These are phyloP conservation scores for Drechmeria coniospora DNA, from an alignment of 2,329 filamentous ascomycete genomes.

Conservation along the genomic window DNA sequence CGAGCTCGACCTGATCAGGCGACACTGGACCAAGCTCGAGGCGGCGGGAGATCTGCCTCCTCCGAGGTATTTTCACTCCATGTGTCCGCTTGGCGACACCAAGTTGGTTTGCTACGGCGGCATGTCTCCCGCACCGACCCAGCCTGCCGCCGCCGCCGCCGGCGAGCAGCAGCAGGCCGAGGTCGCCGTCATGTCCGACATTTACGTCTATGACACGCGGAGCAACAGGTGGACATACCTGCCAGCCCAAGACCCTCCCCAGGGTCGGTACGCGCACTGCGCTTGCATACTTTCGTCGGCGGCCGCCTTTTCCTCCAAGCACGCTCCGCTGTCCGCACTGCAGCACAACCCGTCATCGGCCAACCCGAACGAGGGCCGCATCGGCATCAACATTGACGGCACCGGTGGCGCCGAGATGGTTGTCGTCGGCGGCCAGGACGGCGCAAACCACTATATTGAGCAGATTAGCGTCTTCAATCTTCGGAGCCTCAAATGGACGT, in stretches of 20 bases:
- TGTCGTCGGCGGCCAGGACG: constrained; percentile 90
- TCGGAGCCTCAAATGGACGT: constrained; percentile 87
- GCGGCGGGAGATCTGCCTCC: constrained; percentile 73
- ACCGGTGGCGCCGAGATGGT: constrained; percentile 92
- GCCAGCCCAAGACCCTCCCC: constrained; percentile 63
- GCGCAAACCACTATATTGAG: constrained; percentile 96
- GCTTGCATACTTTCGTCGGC: constrained; percentile 83
- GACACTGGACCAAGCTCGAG: constrained; percentile 88
- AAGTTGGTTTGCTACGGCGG: constrained; percentile 97
- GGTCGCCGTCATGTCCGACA: constrained; percentile 94
- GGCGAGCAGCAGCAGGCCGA: constrained; percentile 53
- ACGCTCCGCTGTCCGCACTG: constrained; percentile 70
- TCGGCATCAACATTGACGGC: constrained; percentile 81
- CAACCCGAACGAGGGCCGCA: constrained; percentile 75
- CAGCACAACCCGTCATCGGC: constrained; percentile 73
- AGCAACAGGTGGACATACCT: constrained; percentile 77
- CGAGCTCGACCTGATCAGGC: constrained; percentile 76
- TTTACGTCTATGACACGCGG: constrained; percentile 83
- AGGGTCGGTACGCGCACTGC: constrained; percentile 93
- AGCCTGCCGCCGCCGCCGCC: constrained; percentile 24
- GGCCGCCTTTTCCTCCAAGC: constrained; percentile 70
- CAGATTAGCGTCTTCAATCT: constrained; percentile 98
- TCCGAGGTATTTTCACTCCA: constrained; percentile 91
- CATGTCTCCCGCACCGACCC: constrained; percentile 67
- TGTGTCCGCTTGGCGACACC: constrained; percentile 83